phyloP scores from a whole-genome alignment of 192 early-diverging fungal species.

The Chytriomyces sp. region DNA sequence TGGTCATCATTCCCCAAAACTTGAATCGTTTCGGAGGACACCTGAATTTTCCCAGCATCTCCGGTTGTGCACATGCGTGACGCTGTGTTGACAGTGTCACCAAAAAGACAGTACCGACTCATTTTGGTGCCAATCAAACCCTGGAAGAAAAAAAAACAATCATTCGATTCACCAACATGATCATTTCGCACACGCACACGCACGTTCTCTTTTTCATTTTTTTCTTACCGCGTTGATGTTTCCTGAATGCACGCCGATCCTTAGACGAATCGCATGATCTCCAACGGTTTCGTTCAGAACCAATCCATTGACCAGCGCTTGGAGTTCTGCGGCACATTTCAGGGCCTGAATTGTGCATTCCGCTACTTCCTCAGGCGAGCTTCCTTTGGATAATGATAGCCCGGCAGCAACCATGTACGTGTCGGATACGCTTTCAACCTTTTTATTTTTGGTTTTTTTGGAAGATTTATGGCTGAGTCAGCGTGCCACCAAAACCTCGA shows the following conservation, averaged over 20 bases:
- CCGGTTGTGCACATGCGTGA: constrained; percentile 45
- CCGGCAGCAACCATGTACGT: constrained; percentile 42
- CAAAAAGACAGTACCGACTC: constrained; percentile 51
- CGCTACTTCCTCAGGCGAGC: constrained; percentile 6
- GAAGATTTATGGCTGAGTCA: neutral
- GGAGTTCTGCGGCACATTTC: constrained; percentile 19
- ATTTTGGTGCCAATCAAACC: constrained; percentile 51
- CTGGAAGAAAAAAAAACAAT: constrained; percentile 19
- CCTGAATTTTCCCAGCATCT: constrained; percentile 39
- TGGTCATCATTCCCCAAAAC: constrained; percentile 22
- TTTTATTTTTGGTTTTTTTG: neutral
- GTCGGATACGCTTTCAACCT: constrained; percentile 30
- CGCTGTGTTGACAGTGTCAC: constrained; percentile 50
- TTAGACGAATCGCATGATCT: constrained; percentile 28
- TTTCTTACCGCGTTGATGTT: constrained; percentile 32
- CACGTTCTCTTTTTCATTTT: neutral
- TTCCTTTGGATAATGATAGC: neutral
- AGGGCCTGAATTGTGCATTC: constrained; percentile 24
- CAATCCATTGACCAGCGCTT: constrained; percentile 11
- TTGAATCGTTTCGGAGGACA: constrained; percentile 33
- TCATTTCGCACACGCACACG: neutral
- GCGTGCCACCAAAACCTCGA: neutral
- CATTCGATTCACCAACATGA: too few species aligned
- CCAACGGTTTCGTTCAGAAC: constrained; percentile 9
- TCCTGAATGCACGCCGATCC: constrained; percentile 48